Conservation (phyloP, 2,329 filamentous ascomycete genomes). For the Kalaharituber pfeilii region DNA sequence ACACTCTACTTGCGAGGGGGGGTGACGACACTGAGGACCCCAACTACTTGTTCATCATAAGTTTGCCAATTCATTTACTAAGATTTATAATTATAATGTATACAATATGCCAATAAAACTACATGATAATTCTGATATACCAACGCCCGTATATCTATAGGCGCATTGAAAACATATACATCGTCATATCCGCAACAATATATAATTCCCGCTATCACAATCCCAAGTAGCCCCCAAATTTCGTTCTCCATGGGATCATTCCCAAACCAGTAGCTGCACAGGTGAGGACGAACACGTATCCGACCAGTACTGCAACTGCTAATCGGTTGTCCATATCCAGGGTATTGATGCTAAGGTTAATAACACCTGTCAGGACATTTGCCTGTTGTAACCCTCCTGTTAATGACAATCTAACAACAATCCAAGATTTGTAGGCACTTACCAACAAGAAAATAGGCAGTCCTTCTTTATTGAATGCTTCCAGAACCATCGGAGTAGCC, state of each 20-base stretch:
- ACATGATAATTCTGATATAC: too few species aligned
- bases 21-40: too few species aligned
- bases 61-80: too few species aligned
- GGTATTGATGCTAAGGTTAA: constrained; percentile 77
- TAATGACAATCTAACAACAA: neutral
- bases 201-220: too few species aligned
- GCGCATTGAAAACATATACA: too few species aligned
- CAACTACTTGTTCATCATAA: too few species aligned
- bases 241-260: neutral
- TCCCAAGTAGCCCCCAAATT: too few species aligned
- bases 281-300: constrained; percentile 52
- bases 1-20: too few species aligned
- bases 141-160: too few species aligned
- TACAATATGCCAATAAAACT: too few species aligned
- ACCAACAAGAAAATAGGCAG: constrained; percentile 59
- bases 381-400: constrained; percentile 32
- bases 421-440: constrained; percentile 2
- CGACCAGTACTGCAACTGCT: constrained; percentile 58
- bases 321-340: constrained; percentile 46
- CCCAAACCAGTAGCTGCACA: constrained; percentile 47
- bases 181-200: too few species aligned
- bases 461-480: constrained; percentile 77
- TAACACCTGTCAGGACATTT: constrained; percentile 72
- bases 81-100: too few species aligned
- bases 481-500: constrained; percentile 65